A percentile compares a stretch with the other conserved stretches of the same genome.
Conservation (phyloP, 2,329 filamentous ascomycete genomes). For the Fusarium albosuccineum region DNA sequence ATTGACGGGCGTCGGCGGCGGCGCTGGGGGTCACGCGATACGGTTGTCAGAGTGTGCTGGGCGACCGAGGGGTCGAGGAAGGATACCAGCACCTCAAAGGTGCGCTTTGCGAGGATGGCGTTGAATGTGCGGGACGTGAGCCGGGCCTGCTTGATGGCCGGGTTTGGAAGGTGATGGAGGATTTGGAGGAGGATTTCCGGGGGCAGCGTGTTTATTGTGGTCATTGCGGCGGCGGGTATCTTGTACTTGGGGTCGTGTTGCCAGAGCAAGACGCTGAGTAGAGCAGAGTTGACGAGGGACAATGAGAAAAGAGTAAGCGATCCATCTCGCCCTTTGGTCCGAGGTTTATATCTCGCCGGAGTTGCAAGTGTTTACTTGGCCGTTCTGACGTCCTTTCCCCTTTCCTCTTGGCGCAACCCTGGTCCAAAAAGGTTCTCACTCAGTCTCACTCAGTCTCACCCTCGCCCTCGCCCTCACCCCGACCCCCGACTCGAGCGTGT, state of each 20-base stretch:
- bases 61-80: conserved; percentile 49
- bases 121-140: conserved; percentile 52
- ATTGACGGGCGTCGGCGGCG: conserved; percentile 45
- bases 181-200: conserved; percentile 49
- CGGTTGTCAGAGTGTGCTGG: conserved; percentile 37
- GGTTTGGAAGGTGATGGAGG: conserved; percentile 43
- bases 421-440: conserved; percentile 38
- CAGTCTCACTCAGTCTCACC: too few species aligned
- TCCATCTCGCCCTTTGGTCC: background rate
- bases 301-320: conserved; percentile 1
- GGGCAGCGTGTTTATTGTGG: conserved; percentile 50
- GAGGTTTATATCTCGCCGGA: conserved; percentile 13
- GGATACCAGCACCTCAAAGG: conserved; percentile 47
- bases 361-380: conserved; percentile 14
- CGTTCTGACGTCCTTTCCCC: conserved; percentile 27
- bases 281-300: conserved; percentile 2
- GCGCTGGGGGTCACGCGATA: conserved; percentile 39
- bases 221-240: conserved; percentile 1
- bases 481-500: background rate
- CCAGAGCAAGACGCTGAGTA: background rate
- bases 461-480: too few species aligned
- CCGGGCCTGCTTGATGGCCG: conserved; percentile 44
- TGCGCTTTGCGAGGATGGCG: conserved; percentile 44
- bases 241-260: background rate
- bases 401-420: conserved; percentile 2